A percentile compares a stretch with the other conserved stretches of the same genome.
Evolutionary conservation across 495 filamentous ascomycete genomes (phyloP).

Genomic region (Bathelium albidoporum): DNA sequence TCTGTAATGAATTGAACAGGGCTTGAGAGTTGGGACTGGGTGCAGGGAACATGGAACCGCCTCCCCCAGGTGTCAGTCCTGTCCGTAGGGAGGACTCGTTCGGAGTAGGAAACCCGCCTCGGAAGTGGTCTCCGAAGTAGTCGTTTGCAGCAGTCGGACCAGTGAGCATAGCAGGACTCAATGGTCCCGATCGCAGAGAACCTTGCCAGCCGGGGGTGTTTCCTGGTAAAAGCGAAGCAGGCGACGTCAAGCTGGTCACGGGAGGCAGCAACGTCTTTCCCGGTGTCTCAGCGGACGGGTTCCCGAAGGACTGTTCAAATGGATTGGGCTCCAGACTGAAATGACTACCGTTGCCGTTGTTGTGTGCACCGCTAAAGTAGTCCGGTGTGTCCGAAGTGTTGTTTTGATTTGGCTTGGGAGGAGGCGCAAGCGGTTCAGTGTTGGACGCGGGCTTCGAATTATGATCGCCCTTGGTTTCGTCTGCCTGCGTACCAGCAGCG

Average conservation of each 20-base stretch:
- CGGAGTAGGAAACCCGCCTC: constrained; percentile 82
- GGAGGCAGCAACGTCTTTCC: constrained; percentile 84
- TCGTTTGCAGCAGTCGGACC: constrained; percentile 64
- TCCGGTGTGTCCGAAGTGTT: constrained; percentile 53
- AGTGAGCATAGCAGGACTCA: constrained; percentile 96
- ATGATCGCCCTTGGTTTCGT: constrained; percentile 25
- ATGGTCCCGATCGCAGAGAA: constrained; percentile 78
- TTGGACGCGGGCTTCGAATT: constrained; percentile 26
- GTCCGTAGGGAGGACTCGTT: constrained; percentile 93
- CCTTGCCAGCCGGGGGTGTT: constrained; percentile 62
- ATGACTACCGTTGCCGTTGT: constrained; percentile 33
- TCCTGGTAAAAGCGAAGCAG: constrained; percentile 66
- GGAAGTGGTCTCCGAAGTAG: constrained; percentile 59
- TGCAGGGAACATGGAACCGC: constrained; percentile 94
- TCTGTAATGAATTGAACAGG: constrained; percentile 66
- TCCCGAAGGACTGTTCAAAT: constrained; percentile 86
- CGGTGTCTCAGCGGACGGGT: constrained; percentile 66
- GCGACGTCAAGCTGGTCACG: constrained; percentile 84
- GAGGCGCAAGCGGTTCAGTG: constrained; percentile 61
- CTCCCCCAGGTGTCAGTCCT: constrained; percentile 87
- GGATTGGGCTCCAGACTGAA: constrained; percentile 85
- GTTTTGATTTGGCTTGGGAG: constrained; percentile 55
- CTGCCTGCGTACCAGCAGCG: neutral
- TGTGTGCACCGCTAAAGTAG: constrained; percentile 60
- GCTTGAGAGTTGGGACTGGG: constrained; percentile 80